These are phyloP conservation scores for Paracoccidioides brasiliensis DNA, from an alignment of 2,329 filamentous ascomycete species.

Conservation along the genomic window DNA sequence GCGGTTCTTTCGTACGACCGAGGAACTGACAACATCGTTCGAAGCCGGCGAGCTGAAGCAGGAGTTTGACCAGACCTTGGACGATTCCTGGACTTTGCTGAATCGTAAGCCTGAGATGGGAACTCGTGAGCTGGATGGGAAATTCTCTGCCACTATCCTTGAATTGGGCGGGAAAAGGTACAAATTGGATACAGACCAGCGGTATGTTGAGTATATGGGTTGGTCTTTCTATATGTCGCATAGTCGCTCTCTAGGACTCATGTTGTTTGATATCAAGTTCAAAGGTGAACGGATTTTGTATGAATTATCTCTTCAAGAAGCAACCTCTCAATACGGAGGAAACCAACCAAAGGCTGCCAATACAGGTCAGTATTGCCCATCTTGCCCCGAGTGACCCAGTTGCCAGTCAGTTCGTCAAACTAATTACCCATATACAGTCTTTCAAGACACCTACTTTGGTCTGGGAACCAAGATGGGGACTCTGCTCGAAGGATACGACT, in stretches of 20 bases:
- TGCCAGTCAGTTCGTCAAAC: neutral
- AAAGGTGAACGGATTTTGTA: conserved; percentile 40
- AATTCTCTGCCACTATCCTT: conserved; percentile 19
- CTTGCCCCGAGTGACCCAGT: neutral
- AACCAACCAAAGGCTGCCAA: conserved; percentile 10
- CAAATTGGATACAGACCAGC: conserved; percentile 31
- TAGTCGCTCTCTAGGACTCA: conserved; percentile 33
- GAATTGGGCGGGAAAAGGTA: conserved; percentile 30
- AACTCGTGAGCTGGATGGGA: conserved; percentile 7
- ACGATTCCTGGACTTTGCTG: conserved; percentile 14
- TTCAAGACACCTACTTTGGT: conserved; percentile 22
- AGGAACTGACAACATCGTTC: conserved; percentile 26
- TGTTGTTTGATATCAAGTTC: conserved; percentile 39
- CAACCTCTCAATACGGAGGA: conserved; percentile 39
- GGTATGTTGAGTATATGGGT: conserved; percentile 41
- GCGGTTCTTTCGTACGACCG: conserved; percentile 25
- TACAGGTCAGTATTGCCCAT: conserved; percentile 8
- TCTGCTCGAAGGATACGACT: conserved; percentile 18
- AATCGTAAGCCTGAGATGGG: conserved; percentile 5
- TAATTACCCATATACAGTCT: conserved; percentile 9
- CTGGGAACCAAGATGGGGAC: conserved; percentile 15
- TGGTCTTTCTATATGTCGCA: conserved; percentile 41
- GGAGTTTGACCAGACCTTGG: conserved; percentile 22
- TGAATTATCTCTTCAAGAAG: conserved; percentile 41
- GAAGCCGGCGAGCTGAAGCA: conserved; percentile 26